These are phyloP conservation scores for Oryza glaberrima DNA, from an alignment of 176 grass and related monocot genomes.

Conservation along the genomic window DNA sequence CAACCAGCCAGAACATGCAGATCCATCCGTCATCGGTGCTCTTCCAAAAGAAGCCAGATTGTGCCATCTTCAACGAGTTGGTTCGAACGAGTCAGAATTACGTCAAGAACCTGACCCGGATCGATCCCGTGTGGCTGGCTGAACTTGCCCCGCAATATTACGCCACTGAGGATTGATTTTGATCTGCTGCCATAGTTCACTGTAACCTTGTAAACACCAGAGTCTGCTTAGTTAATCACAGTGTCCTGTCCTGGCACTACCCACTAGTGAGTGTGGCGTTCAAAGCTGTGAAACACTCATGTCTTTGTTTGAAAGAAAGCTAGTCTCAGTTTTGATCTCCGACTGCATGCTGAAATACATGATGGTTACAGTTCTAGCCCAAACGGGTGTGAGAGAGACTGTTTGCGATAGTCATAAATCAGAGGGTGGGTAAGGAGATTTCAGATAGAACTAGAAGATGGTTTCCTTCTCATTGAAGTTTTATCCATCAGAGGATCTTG, in stretches of 20 bases:
- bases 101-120: constrained; percentile 69
- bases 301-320: background rate
- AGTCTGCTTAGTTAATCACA: background rate
- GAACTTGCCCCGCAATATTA: constrained; percentile 90
- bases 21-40: constrained; percentile 94
- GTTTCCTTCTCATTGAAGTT: background rate
- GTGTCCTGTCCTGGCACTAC: background rate
- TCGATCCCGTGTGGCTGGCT: constrained; percentile 86
- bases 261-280: background rate
- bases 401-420: background rate
- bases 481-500: background rate
- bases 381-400: background rate
- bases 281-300: background rate
- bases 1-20: constrained; percentile 67
- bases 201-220: background rate
- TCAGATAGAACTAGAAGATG: background rate
- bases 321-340: background rate
- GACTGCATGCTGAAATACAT: background rate
- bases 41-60: constrained; percentile 70
- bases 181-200: background rate
- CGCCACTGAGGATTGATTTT: constrained; percentile 52
- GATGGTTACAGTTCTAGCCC: background rate
- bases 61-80: constrained; percentile 83
- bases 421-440: background rate
- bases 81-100: constrained; percentile 77